A percentile compares a stretch with the other conserved stretches of the same genome.
These are phyloP conservation scores for Penicillium maclennaniae DNA, from an alignment of 495 filamentous ascomycete species.

Conservation along the genomic window DNA sequence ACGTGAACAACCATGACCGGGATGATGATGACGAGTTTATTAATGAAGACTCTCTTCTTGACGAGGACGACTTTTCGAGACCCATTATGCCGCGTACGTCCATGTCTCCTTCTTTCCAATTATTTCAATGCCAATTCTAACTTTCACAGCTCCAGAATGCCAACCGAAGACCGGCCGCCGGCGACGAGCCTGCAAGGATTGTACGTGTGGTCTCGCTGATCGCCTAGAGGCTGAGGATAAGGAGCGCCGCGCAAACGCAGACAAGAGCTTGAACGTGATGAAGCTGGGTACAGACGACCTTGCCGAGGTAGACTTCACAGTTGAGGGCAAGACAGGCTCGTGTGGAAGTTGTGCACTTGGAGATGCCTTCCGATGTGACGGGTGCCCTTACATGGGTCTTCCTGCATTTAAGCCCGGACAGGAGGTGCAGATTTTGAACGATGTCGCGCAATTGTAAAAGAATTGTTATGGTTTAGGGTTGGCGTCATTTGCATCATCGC, in stretches of 20 bases:
- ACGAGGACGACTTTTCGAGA: slow-evolving; percentile 72
- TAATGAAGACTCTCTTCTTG: slow-evolving; percentile 82
- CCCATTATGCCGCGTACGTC: slow-evolving; percentile 73
- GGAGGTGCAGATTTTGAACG: slow-evolving; percentile 81
- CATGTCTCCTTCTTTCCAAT: slow-evolving; percentile 1
- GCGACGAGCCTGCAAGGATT: slow-evolving; percentile 94
- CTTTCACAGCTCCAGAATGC: slow-evolving; percentile 68
- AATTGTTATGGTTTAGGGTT: not conserved
- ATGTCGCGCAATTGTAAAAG: slow-evolving; percentile 73
- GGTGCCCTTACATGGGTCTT: slow-evolving; percentile 89
- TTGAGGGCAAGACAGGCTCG: slow-evolving; percentile 84
- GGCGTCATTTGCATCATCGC: not conserved
- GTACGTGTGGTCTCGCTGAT: slow-evolving; percentile 84
- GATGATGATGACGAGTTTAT: slow-evolving; percentile 76
- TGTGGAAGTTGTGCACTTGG: slow-evolving; percentile 92
- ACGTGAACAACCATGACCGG: slow-evolving; percentile 34
- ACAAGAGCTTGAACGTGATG: slow-evolving; percentile 53
- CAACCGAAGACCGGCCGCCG: slow-evolving; percentile 84
- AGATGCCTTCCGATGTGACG: slow-evolving; percentile 59
- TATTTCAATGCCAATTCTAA: slow-evolving; percentile 7
- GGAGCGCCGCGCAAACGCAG: slow-evolving; percentile 59
- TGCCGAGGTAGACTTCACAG: slow-evolving; percentile 85
- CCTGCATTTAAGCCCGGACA: slow-evolving; percentile 96
- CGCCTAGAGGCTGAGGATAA: slow-evolving; percentile 76
- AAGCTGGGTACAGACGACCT: slow-evolving; percentile 80